Percentiles rank a stretch among this genome's conserved stretches.
phyloP scores from a whole-genome alignment of 768 basidiomycete species.

The Rhodotorula toruloides region DNA sequence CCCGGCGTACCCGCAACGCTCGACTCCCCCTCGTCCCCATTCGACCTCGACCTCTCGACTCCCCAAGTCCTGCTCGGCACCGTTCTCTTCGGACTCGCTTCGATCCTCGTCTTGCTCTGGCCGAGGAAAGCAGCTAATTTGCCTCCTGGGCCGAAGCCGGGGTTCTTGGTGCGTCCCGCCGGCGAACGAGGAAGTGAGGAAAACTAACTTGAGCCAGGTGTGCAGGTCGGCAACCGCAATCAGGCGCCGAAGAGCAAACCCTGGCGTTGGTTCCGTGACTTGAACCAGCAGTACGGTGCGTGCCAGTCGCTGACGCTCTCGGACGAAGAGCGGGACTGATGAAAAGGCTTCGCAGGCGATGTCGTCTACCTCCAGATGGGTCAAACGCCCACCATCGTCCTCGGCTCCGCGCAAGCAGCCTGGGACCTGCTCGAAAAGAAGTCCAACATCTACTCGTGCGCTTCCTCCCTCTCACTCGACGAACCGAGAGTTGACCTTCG shows the following conservation, averaged over 20 bases:
- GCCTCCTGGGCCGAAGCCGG: constrained; percentile 4
- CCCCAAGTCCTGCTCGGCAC: not conserved
- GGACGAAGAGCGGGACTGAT: not conserved
- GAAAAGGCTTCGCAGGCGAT: not conserved
- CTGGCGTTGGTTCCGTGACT: constrained; percentile 33
- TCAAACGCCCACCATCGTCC: constrained; percentile 33
- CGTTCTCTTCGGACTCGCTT: not conserved
- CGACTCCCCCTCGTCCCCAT: not conserved
- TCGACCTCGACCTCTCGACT: not conserved
- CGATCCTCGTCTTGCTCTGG: not conserved
- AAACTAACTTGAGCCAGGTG: not conserved
- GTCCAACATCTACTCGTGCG: constrained; percentile 7
- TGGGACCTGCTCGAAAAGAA: constrained; percentile 41
- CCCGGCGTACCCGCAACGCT: not conserved
- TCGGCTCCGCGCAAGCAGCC: constrained; percentile 37
- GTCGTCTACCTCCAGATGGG: constrained; percentile 39
- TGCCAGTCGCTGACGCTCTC: not conserved
- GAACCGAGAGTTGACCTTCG: too few relatives aligned
- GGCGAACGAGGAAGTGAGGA: too few relatives aligned
- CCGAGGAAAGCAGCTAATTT: constrained; percentile 10
- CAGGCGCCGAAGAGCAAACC: constrained; percentile 30
- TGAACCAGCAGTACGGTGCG: constrained; percentile 29
- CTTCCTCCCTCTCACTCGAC: not conserved
- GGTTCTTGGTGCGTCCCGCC: constrained; percentile 1
- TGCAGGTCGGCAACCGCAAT: constrained; percentile 24